phyloP scores from a whole-genome alignment of 1,284 basidiomycete species.

The Sphagnurus paluster region DNA sequence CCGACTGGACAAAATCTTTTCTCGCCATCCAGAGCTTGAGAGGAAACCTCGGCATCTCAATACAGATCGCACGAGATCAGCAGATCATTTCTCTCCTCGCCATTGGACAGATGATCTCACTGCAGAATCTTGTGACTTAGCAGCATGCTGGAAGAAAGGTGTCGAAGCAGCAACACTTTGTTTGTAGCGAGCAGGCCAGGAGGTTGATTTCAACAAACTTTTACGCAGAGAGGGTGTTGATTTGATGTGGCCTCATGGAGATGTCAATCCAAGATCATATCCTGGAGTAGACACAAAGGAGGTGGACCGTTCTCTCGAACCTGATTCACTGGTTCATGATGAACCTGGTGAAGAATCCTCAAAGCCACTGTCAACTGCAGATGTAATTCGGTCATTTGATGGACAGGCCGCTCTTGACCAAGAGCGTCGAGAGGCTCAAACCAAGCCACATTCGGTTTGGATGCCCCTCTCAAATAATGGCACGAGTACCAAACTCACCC shows the following conservation, averaged over 20 bases:
- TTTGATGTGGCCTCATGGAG: slow-evolving; percentile 16
- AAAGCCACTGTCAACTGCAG: too few species aligned
- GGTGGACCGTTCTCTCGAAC: slow-evolving; percentile 17
- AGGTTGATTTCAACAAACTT: neutral
- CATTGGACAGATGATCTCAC: slow-evolving; percentile 20
- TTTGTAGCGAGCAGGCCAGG: neutral
- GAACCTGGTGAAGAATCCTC: neutral
- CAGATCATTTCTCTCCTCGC: slow-evolving; percentile 20
- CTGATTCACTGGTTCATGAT: slow-evolving; percentile 4
- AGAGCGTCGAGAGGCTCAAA: too few species aligned
- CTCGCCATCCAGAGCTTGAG: slow-evolving; percentile 18
- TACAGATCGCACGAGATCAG: slow-evolving; percentile 16
- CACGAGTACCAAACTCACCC: slow-evolving; percentile 9
- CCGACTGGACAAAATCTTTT: slow-evolving; percentile 28
- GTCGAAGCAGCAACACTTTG: neutral
- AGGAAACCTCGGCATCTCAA: slow-evolving; percentile 14
- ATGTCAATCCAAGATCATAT: slow-evolving; percentile 21
- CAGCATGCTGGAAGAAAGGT: neutral
- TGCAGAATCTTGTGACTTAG: slow-evolving; percentile 8
- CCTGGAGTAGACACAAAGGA: too few species aligned
- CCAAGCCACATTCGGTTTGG: slow-evolving; percentile 9
- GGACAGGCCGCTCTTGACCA: neutral
- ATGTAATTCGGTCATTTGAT: slow-evolving; percentile 8
- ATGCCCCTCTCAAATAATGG: slow-evolving; percentile 16
- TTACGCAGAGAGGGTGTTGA: slow-evolving; percentile 12